Evolutionary conservation across 148 eudicot genomes (phyloP).

Genomic region (Amaranthus hypochondriacus): DNA sequence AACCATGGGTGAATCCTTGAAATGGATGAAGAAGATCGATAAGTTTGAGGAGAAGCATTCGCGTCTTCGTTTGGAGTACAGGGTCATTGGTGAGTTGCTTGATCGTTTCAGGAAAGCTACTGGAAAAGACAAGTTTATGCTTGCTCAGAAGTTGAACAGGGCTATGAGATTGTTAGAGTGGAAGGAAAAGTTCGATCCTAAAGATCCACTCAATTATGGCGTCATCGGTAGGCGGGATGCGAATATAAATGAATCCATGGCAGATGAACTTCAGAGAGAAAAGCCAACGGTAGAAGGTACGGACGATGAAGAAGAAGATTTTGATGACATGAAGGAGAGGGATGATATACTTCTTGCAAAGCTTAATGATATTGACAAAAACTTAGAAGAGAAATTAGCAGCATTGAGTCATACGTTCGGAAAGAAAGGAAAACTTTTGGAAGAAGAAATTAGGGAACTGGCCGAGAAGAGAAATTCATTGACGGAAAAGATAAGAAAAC

Average conservation of each 20-base stretch:
- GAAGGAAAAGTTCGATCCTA: conserved; percentile 80
- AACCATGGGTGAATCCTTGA: conserved; percentile 59
- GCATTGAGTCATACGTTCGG: conserved; percentile 89
- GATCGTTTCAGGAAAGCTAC: conserved; percentile 66
- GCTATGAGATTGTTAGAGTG: conserved; percentile 66
- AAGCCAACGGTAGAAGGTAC: conserved; percentile 31
- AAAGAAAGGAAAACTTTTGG: conserved; percentile 77
- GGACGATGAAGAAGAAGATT: conserved; percentile 44
- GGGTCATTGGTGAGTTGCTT: conserved; percentile 83
- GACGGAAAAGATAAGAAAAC: conserved; percentile 71
- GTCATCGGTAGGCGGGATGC: conserved; percentile 45
- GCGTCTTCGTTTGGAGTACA: conserved; percentile 59
- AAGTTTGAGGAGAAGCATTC: conserved; percentile 76
- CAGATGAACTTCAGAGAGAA: conserved; percentile 44
- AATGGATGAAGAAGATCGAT: conserved; percentile 65
- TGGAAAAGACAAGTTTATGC: conserved; percentile 88
- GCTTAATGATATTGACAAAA: conserved; percentile 65
- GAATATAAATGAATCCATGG: conserved; percentile 33
- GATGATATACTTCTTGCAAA: conserved; percentile 71
- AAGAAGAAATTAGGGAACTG: conserved; percentile 87
- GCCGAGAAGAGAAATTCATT: conserved; percentile 88
- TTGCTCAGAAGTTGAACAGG: conserved; percentile 81
- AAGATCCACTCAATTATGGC: conserved; percentile 75
- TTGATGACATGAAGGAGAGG: conserved; percentile 89
- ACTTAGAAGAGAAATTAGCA: conserved; percentile 75